Base-by-base conservation (phyloP, 306 rosid species). In the Dalbergia oliveri region DNA sequence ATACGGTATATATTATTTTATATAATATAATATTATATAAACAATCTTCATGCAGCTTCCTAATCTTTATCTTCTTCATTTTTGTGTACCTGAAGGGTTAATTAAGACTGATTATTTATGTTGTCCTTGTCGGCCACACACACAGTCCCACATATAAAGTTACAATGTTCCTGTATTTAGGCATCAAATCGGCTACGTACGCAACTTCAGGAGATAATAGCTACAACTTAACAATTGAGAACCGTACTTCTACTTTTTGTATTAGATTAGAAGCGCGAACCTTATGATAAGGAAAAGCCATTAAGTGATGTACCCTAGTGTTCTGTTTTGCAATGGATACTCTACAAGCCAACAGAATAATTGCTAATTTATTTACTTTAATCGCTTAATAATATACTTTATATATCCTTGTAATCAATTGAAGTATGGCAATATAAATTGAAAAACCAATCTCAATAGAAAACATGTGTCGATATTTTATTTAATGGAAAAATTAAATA, bases 201-300 rank as follows among this genome's bases (percentile, higher is more conserved):
- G 11, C 19, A 47, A 66, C 45, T 39, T 47, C 59, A 59, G 80
- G 68, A 81, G 75, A 81, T 67, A 75, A 54, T 49, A 66, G 63
- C 44, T 23, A 10, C 75, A 26, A 13, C 70, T 63, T 73, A 73
- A 72, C 63, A 41, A 69, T 44, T 23, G 64, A 51, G 18, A 58
- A 57, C 62, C 47, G 76, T 69, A 66, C 75, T 31, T 78, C 47
- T 67, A 54, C 15, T 15, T 26, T 43, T 78, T 14, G 26, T 14
- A 6, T 4, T 62, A 56, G 50, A 43, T 31, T 58, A 73, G 69
- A 72, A 65, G 41, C 41, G 14, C 43, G 34, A 51, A 18, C 34
- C 49, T 67, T 78, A 57, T 39, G 13, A 39, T 18, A 54, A 50
- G 58, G 14, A 63, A 18, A 15, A 37, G 59, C 44, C n/a, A 12